Conservation (phyloP, 176 grass and related monocot species). For the Tuctoria greenei region DNA sequence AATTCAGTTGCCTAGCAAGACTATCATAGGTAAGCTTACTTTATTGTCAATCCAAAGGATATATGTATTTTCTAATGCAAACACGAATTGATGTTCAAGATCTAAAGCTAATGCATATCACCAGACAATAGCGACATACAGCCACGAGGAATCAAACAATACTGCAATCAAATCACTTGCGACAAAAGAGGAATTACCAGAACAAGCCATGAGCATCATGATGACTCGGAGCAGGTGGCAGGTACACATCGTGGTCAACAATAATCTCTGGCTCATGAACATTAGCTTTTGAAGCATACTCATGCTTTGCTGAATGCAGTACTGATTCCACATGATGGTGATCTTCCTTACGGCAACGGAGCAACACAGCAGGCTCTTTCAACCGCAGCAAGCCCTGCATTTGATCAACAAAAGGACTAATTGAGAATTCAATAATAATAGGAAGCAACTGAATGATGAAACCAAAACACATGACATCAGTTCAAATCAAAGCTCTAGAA, state of each 20-base stretch:
- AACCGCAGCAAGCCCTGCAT: constrained; percentile 77
- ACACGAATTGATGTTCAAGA: neutral
- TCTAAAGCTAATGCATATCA: neutral
- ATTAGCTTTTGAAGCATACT: constrained; percentile 79
- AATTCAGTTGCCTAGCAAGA: neutral
- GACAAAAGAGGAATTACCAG: constrained; percentile 56
- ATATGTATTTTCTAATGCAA: neutral
- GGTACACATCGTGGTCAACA: constrained; percentile 65
- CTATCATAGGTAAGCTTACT: neutral
- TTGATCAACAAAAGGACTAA: constrained; percentile 13
- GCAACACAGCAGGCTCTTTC: constrained; percentile 89
- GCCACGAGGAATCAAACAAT: constrained; percentile 20
- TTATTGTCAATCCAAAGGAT: neutral
- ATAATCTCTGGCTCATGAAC: constrained; percentile 70
- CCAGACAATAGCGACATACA: neutral
- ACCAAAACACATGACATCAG: neutral
- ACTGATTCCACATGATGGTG: constrained; percentile 60
- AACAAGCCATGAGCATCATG: constrained; percentile 57
- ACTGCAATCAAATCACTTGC: constrained; percentile 16
- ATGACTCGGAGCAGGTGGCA: constrained; percentile 69
- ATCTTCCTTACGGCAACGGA: constrained; percentile 83
- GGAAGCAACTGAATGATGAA: neutral
- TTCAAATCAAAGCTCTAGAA: constrained; percentile 3
- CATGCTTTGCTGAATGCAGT: constrained; percentile 74
- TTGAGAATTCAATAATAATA: neutral